phyloP scores from a whole-genome alignment of 148 eudicot genomes.

The Chenopodium formosanum region DNA sequence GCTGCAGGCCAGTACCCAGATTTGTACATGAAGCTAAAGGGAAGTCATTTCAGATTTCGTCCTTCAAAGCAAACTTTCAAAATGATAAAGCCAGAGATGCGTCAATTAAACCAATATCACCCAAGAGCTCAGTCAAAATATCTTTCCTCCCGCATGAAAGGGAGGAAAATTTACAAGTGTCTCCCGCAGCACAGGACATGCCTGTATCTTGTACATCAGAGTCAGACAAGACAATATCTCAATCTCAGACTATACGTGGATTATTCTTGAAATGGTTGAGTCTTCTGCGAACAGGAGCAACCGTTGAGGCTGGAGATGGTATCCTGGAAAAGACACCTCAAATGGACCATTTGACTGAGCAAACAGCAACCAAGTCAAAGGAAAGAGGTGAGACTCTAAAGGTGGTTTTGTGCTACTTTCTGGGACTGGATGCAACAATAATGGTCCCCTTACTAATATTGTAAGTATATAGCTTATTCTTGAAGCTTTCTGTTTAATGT shows the following conservation, averaged over 20 bases:
- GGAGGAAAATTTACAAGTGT: conserved; percentile 40
- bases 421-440: conserved; percentile 74
- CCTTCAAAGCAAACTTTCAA: conserved; percentile 60
- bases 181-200: conserved; percentile 44
- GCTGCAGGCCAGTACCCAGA: conserved; percentile 48
- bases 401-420: conserved; percentile 56
- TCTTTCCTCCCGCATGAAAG: conserved; percentile 51
- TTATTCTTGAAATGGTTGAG: conserved; percentile 69
- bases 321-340: conserved; percentile 35
- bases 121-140: conserved; percentile 46
- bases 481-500: conserved; percentile 21
- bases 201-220: conserved; percentile 42
- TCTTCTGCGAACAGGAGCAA: conserved; percentile 51
- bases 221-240: conserved; percentile 32
- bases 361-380: conserved; percentile 31
- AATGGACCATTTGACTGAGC: conserved; percentile 30
- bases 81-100: conserved; percentile 49
- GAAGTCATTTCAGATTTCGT: conserved; percentile 52
- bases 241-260: conserved; percentile 57
- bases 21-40: conserved; percentile 38
- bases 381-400: conserved; percentile 49
- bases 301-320: conserved; percentile 38
- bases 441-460: conserved; percentile 71
- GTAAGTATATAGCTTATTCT: conserved; percentile 49
- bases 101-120: conserved; percentile 42